Evolutionary conservation across 768 basidiomycete genomes (phyloP).

Genomic region (Mycena pura): DNA sequence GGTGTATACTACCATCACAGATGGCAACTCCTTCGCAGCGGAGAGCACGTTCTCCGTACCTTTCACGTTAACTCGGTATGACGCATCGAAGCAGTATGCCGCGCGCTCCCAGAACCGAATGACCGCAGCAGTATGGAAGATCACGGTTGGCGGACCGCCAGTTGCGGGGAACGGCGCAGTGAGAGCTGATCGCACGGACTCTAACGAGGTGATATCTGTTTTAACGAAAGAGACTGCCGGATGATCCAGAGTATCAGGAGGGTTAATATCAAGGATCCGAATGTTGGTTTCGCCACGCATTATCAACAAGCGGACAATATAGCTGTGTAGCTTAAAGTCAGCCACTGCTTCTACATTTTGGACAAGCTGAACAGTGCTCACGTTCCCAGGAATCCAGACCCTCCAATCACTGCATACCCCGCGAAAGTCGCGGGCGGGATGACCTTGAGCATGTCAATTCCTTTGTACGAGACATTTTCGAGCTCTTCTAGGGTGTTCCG

Average conservation of each 20-base stretch:
- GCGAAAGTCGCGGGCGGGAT: conserved; percentile 33
- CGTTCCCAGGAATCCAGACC: conserved; percentile 43
- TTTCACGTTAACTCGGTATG: conserved; percentile 53
- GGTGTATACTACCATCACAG: conserved; percentile 54
- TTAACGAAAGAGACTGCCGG: conserved; percentile 37
- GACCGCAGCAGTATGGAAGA: conserved; percentile 62
- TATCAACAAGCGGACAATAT: conserved; percentile 41
- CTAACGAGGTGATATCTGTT: conserved; percentile 39
- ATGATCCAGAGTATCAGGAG: conserved; percentile 33
- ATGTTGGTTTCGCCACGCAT: conserved; percentile 42
- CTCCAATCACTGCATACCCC: conserved; percentile 39
- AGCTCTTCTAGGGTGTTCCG: conserved; percentile 22
- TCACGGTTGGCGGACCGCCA: conserved; percentile 50
- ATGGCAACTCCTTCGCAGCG: conserved; percentile 49
- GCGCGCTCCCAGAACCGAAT: conserved; percentile 65
- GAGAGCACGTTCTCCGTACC: conserved; percentile 58
- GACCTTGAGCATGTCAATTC: conserved; percentile 35
- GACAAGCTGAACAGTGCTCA: conserved; percentile 14
- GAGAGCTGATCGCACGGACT: conserved; percentile 36
- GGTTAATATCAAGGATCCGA: conserved; percentile 39
- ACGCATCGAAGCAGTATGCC: conserved; percentile 46
- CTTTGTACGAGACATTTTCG: conserved; percentile 33
- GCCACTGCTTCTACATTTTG: background rate
- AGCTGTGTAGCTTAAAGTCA: conserved; percentile 27
- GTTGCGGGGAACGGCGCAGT: conserved; percentile 43